phyloP scores from a whole-genome alignment of 2,329 filamentous ascomycete genomes.

The Tolypocladium pustulatum region DNA sequence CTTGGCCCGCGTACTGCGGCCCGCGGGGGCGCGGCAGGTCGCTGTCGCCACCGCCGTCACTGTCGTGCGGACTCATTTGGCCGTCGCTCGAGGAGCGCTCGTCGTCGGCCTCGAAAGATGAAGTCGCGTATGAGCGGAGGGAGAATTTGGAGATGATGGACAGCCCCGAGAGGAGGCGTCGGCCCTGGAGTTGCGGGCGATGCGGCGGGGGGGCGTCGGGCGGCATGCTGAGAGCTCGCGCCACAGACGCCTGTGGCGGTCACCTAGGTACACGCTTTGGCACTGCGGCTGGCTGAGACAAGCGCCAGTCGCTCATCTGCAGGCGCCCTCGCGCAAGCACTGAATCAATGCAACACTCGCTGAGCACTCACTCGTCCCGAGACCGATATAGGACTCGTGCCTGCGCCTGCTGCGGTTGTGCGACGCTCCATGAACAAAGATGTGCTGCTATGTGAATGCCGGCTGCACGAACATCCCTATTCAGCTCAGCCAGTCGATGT shows the following conservation, averaged over 20 bases:
- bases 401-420: background rate
- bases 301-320: no score
- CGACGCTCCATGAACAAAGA: background rate
- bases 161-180: constrained; percentile 35
- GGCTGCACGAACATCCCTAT: background rate
- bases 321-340: no score
- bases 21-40: constrained; percentile 17
- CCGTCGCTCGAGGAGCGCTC: constrained; percentile 39
- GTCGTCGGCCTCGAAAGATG: constrained; percentile 60
- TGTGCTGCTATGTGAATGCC: background rate
- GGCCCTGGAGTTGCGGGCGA: constrained; percentile 30
- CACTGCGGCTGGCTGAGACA: background rate
- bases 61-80: constrained; percentile 25
- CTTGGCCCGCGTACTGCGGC: constrained; percentile 67
- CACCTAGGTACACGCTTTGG: background rate
- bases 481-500: background rate
- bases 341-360: background rate
- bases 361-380: background rate
- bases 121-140: constrained; percentile 44
- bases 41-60: constrained; percentile 19
- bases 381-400: background rate
- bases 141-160: constrained; percentile 45
- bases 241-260: background rate
- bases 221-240: constrained; percentile 2
- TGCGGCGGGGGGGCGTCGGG: constrained; percentile 9